A percentile compares a stretch with the other conserved stretches of the same genome.
Conservation (phyloP, 139 green algal genomes). For the Zygnema circumcarinatum region DNA sequence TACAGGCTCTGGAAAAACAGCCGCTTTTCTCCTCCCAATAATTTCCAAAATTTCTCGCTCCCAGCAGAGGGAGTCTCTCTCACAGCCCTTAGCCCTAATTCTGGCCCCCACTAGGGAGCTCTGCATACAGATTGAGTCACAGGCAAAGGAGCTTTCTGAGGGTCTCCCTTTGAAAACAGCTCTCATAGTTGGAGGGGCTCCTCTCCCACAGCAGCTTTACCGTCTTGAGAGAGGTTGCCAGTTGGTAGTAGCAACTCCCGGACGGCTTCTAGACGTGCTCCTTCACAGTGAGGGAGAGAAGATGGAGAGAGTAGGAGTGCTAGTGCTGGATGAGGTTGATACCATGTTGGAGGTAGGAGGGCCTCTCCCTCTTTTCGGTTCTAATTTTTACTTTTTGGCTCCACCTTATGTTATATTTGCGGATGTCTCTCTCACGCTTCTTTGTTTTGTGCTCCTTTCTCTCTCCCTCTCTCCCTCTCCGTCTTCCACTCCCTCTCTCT, state of each 20-base stretch:
- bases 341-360: slow-evolving; percentile 34
- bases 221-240: neutral
- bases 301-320: neutral
- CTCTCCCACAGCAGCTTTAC: slow-evolving; percentile 4
- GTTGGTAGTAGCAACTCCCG: slow-evolving; percentile 33
- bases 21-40: slow-evolving; percentile 37
- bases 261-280: slow-evolving; percentile 25
- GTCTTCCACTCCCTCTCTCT: too few relatives aligned
- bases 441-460: too few relatives aligned
- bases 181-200: neutral
- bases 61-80: neutral
- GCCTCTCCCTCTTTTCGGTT: too few relatives aligned
- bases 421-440: neutral
- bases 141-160: slow-evolving; percentile 10
- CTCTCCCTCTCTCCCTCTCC: too few relatives aligned
- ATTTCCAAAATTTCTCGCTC: neutral
- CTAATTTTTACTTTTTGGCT: too few relatives aligned
- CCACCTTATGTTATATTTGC: neutral
- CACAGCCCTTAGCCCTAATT: neutral
- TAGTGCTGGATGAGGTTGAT: slow-evolving; percentile 44
- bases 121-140: neutral
- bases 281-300: neutral
- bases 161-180: slow-evolving; percentile 2
- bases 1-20: slow-evolving; percentile 34
- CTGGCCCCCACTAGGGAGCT: neutral